Evolutionary conservation across 2,329 filamentous ascomycete species (phyloP), one percentile per base, ranked within the genome.

Genomic region (Botryosphaeria dothidea): DNA sequence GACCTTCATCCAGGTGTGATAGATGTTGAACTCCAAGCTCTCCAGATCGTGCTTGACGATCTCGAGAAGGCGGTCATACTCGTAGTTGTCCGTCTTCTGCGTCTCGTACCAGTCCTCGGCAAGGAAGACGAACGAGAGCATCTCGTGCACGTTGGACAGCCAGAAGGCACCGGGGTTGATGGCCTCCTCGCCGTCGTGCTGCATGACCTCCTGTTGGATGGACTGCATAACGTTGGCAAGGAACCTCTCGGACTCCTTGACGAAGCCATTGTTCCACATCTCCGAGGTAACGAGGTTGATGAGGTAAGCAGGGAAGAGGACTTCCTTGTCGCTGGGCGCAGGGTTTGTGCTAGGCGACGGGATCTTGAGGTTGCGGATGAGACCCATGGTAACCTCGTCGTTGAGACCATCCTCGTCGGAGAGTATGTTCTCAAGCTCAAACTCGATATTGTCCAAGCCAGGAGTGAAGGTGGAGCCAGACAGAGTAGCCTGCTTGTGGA

Each of bases 191-290:
- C 93, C 93, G 71, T 99, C 94, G 76, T 99, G 93, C 75, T 97
- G 92, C 95, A 99, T 98, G 65, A 99, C 95, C 78, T 99, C 95
- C 78, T 98, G 93, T 78, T 99, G 95, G 74, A 99, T 98, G 7
- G 93, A 97, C 80, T 98, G 95, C 95, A 99, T 99, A 69, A 99
- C 95, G 73, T 98, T 99, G 74, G 95, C 95, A 68, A 99, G 85
- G 86, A 99, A 99, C 64, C 94, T 91, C 81, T 99, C 95, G 3
- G 95, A 98, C 80, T 99, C 95, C 83, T 99, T 99, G 72, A 99
- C 95, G 75, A 97, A 99, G 52, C 95, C 95, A 73, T 99, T 99
- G 83, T 99, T 99, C 95, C 95, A 99, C 95, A 99, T 99, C 82
- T 99, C 95, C 17, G 93, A 98, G 13, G 95, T 99, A 68, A 99